phyloP scores from a whole-genome alignment of 352 stramenopile genomes.

The Phytophthora pini region DNA sequence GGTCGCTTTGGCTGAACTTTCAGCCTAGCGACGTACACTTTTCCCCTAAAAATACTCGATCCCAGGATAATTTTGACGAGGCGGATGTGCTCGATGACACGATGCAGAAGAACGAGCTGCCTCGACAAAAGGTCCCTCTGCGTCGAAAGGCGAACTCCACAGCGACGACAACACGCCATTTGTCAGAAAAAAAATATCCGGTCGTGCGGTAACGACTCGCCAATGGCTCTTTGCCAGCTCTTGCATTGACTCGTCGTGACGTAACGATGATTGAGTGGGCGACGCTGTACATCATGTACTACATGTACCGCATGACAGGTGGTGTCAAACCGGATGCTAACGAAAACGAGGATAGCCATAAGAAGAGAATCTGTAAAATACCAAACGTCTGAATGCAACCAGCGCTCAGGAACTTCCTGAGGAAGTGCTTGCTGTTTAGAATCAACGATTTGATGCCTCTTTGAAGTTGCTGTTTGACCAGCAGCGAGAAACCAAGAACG shows the following conservation, averaged over 20 bases:
- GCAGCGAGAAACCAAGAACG: background rate
- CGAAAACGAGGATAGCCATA: background rate
- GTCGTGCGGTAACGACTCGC: slow-evolving; percentile 7
- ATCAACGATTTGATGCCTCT: slow-evolving; percentile 1
- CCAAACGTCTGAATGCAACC: background rate
- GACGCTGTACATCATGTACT: background rate
- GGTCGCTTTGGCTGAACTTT: background rate
- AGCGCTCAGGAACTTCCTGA: background rate
- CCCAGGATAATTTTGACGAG: slow-evolving; percentile 24
- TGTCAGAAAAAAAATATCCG: slow-evolving; percentile 14
- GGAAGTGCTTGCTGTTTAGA: background rate
- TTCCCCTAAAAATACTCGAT: slow-evolving; percentile 21
- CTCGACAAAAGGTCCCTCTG: slow-evolving; percentile 1
- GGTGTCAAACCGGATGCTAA: background rate
- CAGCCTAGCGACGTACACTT: background rate
- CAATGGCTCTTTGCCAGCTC: background rate
- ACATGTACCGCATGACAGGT: slow-evolving; percentile 20
- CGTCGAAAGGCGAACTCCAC: background rate
- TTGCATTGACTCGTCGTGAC: slow-evolving; percentile 21
- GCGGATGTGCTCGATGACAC: slow-evolving; percentile 33
- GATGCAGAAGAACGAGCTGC: slow-evolving; percentile 3
- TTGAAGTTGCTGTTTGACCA: slow-evolving; percentile 27
- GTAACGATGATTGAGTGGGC: slow-evolving; percentile 13
- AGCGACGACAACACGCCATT: slow-evolving; percentile 20
- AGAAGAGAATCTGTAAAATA: slow-evolving; percentile 5